Base-by-base conservation (phyloP, 73 alveolate genomes). In the Paramecium tetraurelia region DNA sequence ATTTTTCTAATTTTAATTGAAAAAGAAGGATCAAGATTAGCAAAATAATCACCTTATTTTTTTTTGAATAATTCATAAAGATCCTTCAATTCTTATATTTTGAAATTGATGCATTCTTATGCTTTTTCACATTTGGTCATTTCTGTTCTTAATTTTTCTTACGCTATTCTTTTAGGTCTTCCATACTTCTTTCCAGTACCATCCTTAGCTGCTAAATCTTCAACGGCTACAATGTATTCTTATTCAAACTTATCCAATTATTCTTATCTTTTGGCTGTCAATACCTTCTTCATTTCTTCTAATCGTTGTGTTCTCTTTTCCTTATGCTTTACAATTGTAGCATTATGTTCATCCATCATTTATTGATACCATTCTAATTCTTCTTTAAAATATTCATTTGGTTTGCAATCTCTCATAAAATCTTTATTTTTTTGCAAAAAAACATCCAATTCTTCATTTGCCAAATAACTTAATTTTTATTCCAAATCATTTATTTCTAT, bases 141-240 rank as follows among this genome's bases (percentile, higher is more conserved):
- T 89, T 89, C 94, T 18, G 94, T 89, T 71, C 94, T 89, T 63
- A 89, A 50, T 53, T 83, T 89, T 41, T 89, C 94, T 40, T 89
- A 70, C 0, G 87, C 94, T 46, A 70, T 70, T 89, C 94, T 89
- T 70, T 83, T 77, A 22, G 94, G 94, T 71, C 84, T 89, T 16
- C 94, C 94, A 89, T 89, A 89, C 36, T 89, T 89, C 44, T 89
- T 89, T 4, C 94, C 94, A 36, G 94, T 89, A 9, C 94, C 94
- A 89, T 89, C 94, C 46, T 89, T 89, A 41, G 94, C 94, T 7
- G 94, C 94, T 46, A 89, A 72, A 31, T 89, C 94, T 33, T 89
- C 94, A n/a, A 89, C 87, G 7, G 94, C 94, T 10, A 70, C 9
- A 5, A 63, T 88, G 72, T 89, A 89, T 53, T 89, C 86, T 38